These are phyloP conservation scores for Penicillium riverlandense DNA, from an alignment of 495 filamentous ascomycete species.

Conservation along the genomic window DNA sequence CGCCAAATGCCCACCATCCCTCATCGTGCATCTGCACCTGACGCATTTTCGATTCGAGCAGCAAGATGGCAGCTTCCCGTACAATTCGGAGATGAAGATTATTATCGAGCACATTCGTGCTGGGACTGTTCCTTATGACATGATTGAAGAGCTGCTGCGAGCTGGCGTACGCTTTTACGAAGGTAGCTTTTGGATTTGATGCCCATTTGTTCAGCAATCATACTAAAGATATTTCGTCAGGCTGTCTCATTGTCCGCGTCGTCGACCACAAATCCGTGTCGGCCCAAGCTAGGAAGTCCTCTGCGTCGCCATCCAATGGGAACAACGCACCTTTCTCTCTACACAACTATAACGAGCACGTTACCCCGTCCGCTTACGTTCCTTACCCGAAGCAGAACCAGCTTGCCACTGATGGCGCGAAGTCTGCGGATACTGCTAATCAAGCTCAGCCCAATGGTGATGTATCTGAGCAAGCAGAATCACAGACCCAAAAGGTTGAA, in stretches of 20 bases:
- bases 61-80: conserved; percentile 85
- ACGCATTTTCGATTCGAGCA: conserved; percentile 89
- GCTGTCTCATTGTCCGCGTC: conserved; percentile 88
- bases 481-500: no score
- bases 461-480: conserved; percentile 25
- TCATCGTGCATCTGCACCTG: conserved; percentile 78
- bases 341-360: conserved; percentile 79
- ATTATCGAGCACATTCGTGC: conserved; percentile 69
- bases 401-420: conserved; percentile 29
- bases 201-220: background rate
- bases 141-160: conserved; percentile 61
- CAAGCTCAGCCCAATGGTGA: conserved; percentile 20
- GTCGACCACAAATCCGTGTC: conserved; percentile 71
- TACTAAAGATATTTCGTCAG: conserved; percentile 23
- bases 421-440: conserved; percentile 15
- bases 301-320: conserved; percentile 43
- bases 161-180: conserved; percentile 82
- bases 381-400: conserved; percentile 66
- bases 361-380: conserved; percentile 81
- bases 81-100: conserved; percentile 83
- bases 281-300: conserved; percentile 47
- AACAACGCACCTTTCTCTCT: conserved; percentile 72
- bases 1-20: conserved; percentile 64
- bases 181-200: conserved; percentile 35
- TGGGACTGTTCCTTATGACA: conserved; percentile 64